A percentile compares a stretch with the other conserved stretches of the same genome.
phyloP scores from a whole-genome alignment of 2,329 filamentous ascomycete genomes.

The Botrytis paeoniae region DNA sequence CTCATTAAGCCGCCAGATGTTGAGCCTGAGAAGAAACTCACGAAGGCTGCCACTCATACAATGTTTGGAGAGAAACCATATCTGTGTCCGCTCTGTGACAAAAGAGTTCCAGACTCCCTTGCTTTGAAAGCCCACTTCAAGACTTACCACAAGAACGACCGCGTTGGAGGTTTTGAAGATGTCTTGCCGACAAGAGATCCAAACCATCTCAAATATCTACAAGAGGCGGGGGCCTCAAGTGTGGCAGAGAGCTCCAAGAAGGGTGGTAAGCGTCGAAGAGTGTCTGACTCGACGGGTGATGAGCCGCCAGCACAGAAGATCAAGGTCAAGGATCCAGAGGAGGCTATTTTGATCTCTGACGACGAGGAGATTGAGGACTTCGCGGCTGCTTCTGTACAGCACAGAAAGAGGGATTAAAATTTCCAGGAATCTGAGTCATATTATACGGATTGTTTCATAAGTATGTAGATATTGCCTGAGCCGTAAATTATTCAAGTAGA shows the following conservation, averaged over 20 bases:
- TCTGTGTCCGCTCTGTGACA: background rate
- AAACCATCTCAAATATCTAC: background rate
- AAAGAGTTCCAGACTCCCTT: background rate
- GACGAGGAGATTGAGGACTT: background rate
- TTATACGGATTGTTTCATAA: background rate
- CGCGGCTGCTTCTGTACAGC: background rate
- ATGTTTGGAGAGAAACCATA: background rate
- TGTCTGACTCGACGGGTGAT: background rate
- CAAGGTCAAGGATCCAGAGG: background rate
- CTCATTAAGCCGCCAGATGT: background rate
- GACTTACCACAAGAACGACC: background rate
- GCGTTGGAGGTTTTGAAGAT: background rate
- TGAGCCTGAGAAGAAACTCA: background rate
- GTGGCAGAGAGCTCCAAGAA: background rate
- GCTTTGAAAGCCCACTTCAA: background rate
- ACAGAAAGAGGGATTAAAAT: background rate
- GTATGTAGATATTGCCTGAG: background rate
- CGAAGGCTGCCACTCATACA: background rate
- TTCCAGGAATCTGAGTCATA: background rate
- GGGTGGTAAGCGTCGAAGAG: background rate
- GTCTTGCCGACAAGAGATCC: background rate
- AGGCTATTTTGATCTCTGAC: background rate
- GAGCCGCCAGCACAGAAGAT: background rate
- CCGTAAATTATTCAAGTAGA: background rate
- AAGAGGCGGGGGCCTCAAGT: background rate